Evolutionary conservation across 2,329 filamentous ascomycete genomes (phyloP), one percentile per base, ranked within the genome.

Genomic region (Seiridium cupressi): DNA sequence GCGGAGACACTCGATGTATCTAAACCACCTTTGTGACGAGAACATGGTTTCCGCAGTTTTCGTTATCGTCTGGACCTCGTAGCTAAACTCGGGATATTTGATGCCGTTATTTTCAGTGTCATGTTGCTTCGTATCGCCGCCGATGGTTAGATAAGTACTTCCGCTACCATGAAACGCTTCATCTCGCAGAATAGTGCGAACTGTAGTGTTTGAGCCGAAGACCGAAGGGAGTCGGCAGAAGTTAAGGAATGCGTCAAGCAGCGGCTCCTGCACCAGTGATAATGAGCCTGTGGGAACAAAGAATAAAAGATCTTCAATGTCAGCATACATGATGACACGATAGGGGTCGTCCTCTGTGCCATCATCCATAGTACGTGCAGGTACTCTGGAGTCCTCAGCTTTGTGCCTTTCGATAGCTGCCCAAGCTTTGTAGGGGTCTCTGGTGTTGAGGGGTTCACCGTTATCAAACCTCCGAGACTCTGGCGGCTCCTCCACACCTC

Each of bases 321-420:
- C 95, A 0, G 87, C 84, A 66, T 88, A 93, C 69, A 97, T 84
- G 51, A 97, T 84, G 3, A 95, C 85, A 42, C 93, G 84, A 65
- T 90, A 96, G 0, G 92, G 90, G 68, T 97, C 94, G 61, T 93
- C 89, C 64, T 92, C 89, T 13, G 83, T 84, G 2, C 85, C 82
- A 34, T 92, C 87, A 70, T 97, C 92, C 62, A 90, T 79, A 0
- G 89, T 89, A 54, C 90, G 85, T 13, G 90, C 90, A 5, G 93
- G 91, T 59, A 87, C 77, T 46, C 77, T 79, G 7, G 88, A 80
- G 47, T 76, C 74, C 11, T 69, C 63, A 1, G 78, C 77, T 35
- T 76, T 77, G 9, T 77, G 73, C n/a, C 72, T 70, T 69, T 96
- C 93, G 10, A 81, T 62, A 0, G 67, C 67, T 1, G 77, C 77